These are phyloP conservation scores for Zymoseptoria ardabiliae DNA, from an alignment of 2,329 filamentous ascomycete genomes.

Conservation along the genomic window DNA sequence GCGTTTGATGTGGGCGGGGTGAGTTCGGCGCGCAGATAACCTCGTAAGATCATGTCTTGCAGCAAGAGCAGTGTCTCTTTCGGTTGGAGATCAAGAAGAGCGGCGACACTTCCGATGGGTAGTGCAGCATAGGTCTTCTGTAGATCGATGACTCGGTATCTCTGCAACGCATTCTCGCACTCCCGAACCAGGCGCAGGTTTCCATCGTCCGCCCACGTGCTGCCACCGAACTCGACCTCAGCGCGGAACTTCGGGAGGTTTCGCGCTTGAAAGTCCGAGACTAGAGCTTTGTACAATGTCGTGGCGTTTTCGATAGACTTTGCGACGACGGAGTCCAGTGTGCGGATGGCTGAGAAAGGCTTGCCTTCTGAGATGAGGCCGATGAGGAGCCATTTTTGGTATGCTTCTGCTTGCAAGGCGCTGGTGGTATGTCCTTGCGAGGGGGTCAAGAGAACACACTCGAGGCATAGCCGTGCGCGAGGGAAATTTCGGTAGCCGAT, in stretches of 20 bases:
- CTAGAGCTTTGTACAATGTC: slow-evolving; percentile 65
- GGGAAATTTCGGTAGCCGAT: slow-evolving; percentile 37
- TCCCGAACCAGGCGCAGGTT: slow-evolving; percentile 65
- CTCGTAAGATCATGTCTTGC: slow-evolving; percentile 45
- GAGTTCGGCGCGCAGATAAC: slow-evolving; percentile 42
- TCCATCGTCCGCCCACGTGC: slow-evolving; percentile 51
- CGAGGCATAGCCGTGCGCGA: slow-evolving; percentile 41
- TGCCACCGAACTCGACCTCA: slow-evolving; percentile 54
- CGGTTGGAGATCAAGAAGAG: slow-evolving; percentile 43
- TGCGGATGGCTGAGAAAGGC: slow-evolving; percentile 48
- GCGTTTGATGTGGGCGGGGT: background rate
- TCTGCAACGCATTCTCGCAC: slow-evolving; percentile 63
- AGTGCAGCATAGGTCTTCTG: slow-evolving; percentile 63
- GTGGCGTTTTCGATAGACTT: slow-evolving; percentile 53
- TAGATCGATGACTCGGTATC: slow-evolving; percentile 67
- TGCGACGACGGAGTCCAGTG: slow-evolving; percentile 46
- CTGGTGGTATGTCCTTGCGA: slow-evolving; percentile 49
- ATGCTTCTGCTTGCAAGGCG: slow-evolving; percentile 71
- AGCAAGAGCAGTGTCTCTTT: slow-evolving; percentile 49
- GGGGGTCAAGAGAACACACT: slow-evolving; percentile 56
- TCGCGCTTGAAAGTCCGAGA: slow-evolving; percentile 57
- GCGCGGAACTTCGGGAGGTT: slow-evolving; percentile 53
- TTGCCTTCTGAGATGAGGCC: slow-evolving; percentile 64
- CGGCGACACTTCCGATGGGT: slow-evolving; percentile 47
- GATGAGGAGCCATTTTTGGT: slow-evolving; percentile 84